A percentile compares a stretch with the other conserved stretches of the same genome.
Conservation (phyloP, 2,329 filamentous ascomycete genomes). For the Alternaria infectoria region DNA sequence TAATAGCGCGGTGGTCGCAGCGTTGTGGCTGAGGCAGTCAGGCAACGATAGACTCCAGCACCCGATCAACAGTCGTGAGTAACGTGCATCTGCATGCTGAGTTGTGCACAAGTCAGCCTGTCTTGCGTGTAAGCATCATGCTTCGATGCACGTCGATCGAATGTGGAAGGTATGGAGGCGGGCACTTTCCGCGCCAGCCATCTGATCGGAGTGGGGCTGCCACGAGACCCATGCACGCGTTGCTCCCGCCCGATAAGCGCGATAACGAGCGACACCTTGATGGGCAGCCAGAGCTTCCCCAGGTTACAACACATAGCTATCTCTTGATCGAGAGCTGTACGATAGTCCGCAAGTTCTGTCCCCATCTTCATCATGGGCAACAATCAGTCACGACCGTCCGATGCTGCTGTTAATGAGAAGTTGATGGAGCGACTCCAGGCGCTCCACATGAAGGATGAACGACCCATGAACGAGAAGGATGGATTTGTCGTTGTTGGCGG, state of each 20-base stretch:
- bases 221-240: slow-evolving; percentile 27
- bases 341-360: not conserved
- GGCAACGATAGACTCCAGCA: not conserved
- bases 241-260: slow-evolving; percentile 20
- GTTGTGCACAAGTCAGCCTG: not conserved
- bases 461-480: slow-evolving; percentile 54
- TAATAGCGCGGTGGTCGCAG: not conserved
- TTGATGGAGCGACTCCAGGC: slow-evolving; percentile 51
- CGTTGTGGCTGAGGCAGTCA: not conserved
- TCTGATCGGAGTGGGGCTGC: slow-evolving; percentile 16
- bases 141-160: not conserved
- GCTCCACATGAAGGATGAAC: slow-evolving; percentile 55
- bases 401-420: slow-evolving; percentile 47
- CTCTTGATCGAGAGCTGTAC: not conserved
- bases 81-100: not conserved
- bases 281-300: slow-evolving; percentile 10
- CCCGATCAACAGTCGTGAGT: not conserved
- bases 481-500: slow-evolving; percentile 61
- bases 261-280: slow-evolving; percentile 23
- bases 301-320: slow-evolving; percentile 2
- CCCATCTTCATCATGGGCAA: slow-evolving; percentile 38
- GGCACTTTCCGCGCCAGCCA: slow-evolving; percentile 3
- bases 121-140: not conserved
- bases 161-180: slow-evolving; percentile 2
- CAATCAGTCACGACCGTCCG: slow-evolving; percentile 43